Conservation (phyloP, 306 rosid species). For the Rosa multiflora region DNA sequence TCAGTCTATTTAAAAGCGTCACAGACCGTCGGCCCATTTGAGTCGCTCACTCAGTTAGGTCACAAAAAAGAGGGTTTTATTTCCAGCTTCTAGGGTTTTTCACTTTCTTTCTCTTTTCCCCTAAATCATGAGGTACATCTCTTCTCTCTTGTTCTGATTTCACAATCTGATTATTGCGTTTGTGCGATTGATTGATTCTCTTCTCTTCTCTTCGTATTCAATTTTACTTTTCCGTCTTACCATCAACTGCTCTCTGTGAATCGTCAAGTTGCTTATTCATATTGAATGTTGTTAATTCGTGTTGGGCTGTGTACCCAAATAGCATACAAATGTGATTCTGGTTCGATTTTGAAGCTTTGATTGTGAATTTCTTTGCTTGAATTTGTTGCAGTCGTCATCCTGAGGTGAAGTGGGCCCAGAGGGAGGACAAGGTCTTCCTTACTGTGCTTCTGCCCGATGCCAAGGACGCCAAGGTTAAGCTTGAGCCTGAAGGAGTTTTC, state of each 20-base stretch:
- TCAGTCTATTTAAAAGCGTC: neutral
- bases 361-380: neutral
- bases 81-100: conserved; percentile 19
- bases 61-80: neutral
- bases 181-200: neutral
- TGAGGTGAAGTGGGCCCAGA: conserved; percentile 98
- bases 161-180: neutral
- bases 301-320: neutral
- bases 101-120: neutral
- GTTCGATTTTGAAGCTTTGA: neutral
- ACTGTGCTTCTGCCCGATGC: conserved; percentile 88
- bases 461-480: conserved; percentile 80
- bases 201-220: neutral
- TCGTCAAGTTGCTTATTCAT: neutral
- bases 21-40: neutral
- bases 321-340: neutral
- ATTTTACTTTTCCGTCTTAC: neutral
- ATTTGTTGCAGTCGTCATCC: conserved; percentile 79
- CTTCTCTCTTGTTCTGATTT: neutral
- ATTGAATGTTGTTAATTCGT: neutral
- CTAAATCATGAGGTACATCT: conserved; percentile 13
- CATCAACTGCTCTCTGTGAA: neutral
- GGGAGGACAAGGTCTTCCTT: conserved; percentile 81
- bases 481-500: conserved; percentile 78
- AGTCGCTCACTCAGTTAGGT: neutral